Evolutionary conservation across 2,329 filamentous ascomycete species (phyloP), one percentile per base, ranked within the genome.

Genomic region (Pestalotiopsis fici): DNA sequence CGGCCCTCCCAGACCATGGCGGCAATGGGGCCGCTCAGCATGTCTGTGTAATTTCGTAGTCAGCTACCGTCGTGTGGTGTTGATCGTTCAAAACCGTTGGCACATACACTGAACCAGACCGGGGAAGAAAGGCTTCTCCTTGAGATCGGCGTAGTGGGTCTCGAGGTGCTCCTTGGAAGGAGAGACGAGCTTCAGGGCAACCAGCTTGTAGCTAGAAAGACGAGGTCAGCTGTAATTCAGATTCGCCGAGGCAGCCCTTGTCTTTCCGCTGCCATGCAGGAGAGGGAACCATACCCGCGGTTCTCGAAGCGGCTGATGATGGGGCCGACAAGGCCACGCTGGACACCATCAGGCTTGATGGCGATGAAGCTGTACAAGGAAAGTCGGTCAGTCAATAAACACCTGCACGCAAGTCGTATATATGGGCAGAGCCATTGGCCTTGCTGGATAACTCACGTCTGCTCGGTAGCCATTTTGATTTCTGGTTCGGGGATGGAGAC

Each of bases 1-100:
- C 93, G 93, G 81, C 96, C 96, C 86, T 99, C 95, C 96, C 96
- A 99, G 85, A 99, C 92, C 95, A 98, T 99, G 87, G 96, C 96
- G 88, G 89, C 92, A 87, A 99, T 95, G 83, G 96, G 96, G 82
- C 96, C 96, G 83, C 91, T 95, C 83, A 90, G 87, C 96, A 98
- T 99, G 90, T 98, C 94, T 97, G 31, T 35, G 11, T 35, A 35
- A 73, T 66, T n/a, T 61, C 13, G n/a, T 67, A 21, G 35, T 67
- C n/a, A 47, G 64, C 43, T 56, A 15, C 67, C 21, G 31, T 55
- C 12, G 56, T 5, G 27, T n/a, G 57, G 35, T 13, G 15, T 55
- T 18, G 25, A 18, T 27, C 15, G 39, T 5, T 25, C 27, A 21
- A n/a, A 31, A 35, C 25, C 12, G 28, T 61, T 61, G 35, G 43